Base-by-base conservation (phyloP, 1,284 basidiomycete species). In the Pseudozyma sp. region DNA sequence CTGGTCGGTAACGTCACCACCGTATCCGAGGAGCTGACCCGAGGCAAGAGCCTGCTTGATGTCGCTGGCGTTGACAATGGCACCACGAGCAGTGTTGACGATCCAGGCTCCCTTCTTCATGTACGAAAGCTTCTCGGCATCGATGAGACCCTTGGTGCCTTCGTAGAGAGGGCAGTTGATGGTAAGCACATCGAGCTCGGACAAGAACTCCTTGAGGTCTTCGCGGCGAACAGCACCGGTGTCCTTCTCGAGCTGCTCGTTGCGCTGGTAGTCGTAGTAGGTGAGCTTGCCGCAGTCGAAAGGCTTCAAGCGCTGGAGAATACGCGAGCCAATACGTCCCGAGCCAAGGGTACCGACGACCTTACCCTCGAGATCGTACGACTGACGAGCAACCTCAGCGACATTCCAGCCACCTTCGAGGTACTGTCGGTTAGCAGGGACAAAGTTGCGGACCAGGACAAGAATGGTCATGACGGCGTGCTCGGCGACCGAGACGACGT, bases 91-190 rank as follows among this genome's bases (percentile, higher is more conserved):
- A 36, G 94, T 95, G 89, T 96, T 95, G 84, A 96, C 90, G 77
- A 95, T 89, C 92, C 92, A 95, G n/a, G 86, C 80, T 35, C 88
- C 89, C 83, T 92, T 92, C 89, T 97, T 97, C 90, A 97, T 93
- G 87, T 93, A 91, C 83, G 89, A 89, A 79, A 98, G 88, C 54
- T 93, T 90, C 43, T 95, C 92, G 47, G 89, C 89, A 87, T 94
- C 93, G 68, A 84, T 81, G 47, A 84, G 74, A 38, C 79, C 92
- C 51, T 88, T 87, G 42, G 94, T 96, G 44, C 91, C 91, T 84
- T 95, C 93, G 88, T 96, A 93, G 35, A 97, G 88, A 45, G 95
- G 95, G 86, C 91, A 92, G 88, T 97, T 97, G 86, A 95, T 89
- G 43, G 92, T 93, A 76, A 95, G 88, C 58, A 95, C 89, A 82